A percentile compares a stretch with the other conserved stretches of the same genome.
phyloP scores from a whole-genome alignment of 306 rosid species.

The Biancaea sappan region DNA sequence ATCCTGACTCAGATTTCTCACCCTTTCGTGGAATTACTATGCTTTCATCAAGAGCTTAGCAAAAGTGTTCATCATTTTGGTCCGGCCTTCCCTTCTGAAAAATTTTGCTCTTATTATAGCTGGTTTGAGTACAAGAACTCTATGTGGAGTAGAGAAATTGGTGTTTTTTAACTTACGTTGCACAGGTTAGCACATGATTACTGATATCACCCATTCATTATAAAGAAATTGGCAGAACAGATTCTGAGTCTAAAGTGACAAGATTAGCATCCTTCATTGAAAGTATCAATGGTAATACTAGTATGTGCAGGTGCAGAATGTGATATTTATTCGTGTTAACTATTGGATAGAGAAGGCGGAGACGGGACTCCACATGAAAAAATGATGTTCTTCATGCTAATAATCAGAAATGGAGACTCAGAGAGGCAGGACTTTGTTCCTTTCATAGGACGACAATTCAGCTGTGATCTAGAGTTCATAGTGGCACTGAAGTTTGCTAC shows the following conservation, averaged over 20 bases:
- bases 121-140: not conserved
- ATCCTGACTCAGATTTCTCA: no score
- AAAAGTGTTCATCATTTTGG: not conserved
- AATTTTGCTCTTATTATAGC: not conserved
- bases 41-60: not conserved
- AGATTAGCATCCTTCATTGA: constrained; percentile 3
- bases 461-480: constrained; percentile 91
- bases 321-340: constrained; percentile 75
- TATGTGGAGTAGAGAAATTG: not conserved
- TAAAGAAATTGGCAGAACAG: not conserved
- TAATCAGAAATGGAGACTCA: constrained; percentile 60
- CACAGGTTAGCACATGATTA: not conserved
- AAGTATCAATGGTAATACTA: not conserved
- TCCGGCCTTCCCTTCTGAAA: not conserved
- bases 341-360: constrained; percentile 91
- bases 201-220: not conserved
- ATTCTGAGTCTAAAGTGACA: not conserved
- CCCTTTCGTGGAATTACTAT: not conserved
- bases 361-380: constrained; percentile 69
- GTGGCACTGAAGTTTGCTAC: constrained; percentile 75
- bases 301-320: constrained; percentile 72
- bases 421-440: constrained; percentile 80
- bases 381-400: constrained; percentile 66
- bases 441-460: constrained; percentile 76
- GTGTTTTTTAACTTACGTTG: not conserved